Evolutionary conservation across 257 asterid genomes (phyloP).

Genomic region (Paulownia fortunei): DNA sequence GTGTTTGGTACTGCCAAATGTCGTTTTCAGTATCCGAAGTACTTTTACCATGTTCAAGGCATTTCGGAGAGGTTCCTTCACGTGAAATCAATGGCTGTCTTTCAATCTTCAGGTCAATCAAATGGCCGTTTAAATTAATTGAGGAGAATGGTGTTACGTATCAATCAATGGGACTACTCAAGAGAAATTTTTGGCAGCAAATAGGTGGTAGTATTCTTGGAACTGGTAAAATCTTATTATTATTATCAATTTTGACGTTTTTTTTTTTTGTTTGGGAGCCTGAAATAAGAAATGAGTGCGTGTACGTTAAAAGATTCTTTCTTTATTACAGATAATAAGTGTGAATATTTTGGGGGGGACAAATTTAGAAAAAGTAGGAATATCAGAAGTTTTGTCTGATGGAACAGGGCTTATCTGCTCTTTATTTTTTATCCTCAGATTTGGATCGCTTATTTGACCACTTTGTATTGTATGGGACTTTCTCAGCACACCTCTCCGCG

Average conservation of each 20-base stretch:
- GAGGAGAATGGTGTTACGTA: neutral
- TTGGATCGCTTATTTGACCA: neutral
- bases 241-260: conserved; percentile 12
- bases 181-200: neutral
- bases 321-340: neutral
- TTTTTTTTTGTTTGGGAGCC: conserved; percentile 27
- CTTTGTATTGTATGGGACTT: neutral
- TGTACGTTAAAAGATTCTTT: conserved; percentile 21
- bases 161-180: neutral
- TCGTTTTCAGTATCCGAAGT: neutral
- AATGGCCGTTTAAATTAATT: neutral
- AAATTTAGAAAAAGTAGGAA: neutral
- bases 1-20: conserved; percentile 11
- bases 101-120: neutral
- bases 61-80: too few relatives aligned
- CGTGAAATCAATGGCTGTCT: neutral
- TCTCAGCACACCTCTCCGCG: neutral
- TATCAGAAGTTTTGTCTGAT: neutral
- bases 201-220: conserved; percentile 2
- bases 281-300: conserved; percentile 14
- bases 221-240: conserved; percentile 16
- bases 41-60: too few relatives aligned
- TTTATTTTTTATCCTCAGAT: neutral
- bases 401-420: neutral
- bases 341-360: too few relatives aligned